Conservation (phyloP, 2,329 filamentous ascomycete species). For the Talaromyces sp. region DNA sequence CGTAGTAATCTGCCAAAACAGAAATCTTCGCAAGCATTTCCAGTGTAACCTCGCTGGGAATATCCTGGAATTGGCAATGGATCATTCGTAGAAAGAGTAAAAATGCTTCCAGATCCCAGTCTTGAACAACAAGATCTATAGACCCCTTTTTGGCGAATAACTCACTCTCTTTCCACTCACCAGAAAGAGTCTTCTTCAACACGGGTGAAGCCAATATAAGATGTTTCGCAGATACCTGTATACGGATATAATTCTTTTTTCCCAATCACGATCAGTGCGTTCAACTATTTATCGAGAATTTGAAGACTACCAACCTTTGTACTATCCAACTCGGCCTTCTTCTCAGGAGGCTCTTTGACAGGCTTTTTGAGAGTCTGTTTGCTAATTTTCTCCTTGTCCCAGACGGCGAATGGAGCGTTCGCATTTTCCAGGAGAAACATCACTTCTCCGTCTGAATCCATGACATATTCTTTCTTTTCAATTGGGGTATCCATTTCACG, state of each 20-base stretch:
- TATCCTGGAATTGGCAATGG: slow-evolving; percentile 17
- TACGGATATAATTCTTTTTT: slow-evolving; percentile 4
- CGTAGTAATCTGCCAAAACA: slow-evolving; percentile 21
- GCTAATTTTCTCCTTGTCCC: neutral
- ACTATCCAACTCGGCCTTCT: neutral
- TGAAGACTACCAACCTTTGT: neutral
- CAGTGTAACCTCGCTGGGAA: slow-evolving; percentile 15
- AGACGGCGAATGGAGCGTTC: neutral
- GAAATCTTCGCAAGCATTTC: slow-evolving; percentile 16
- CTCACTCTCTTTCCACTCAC: slow-evolving; percentile 20
- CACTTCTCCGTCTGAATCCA: neutral
- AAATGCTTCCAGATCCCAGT: slow-evolving; percentile 22
- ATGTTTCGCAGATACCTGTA: slow-evolving; percentile 25
- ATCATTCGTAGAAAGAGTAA: slow-evolving; percentile 23
- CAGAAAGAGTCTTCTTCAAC: slow-evolving; percentile 18
- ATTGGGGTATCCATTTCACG: neutral
- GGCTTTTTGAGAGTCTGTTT: neutral
- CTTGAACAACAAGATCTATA: slow-evolving; percentile 19
- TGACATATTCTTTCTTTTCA: neutral
- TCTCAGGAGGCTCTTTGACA: neutral
- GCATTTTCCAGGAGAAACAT: neutral
- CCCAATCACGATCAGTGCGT: neutral
- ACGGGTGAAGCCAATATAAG: slow-evolving; percentile 20
- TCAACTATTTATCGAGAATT: neutral
- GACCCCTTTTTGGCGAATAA: slow-evolving; percentile 15